Evolutionary conservation across 805 yeast genomes (phyloP).

Genomic region (Zygosaccharomyces rouxii): DNA sequence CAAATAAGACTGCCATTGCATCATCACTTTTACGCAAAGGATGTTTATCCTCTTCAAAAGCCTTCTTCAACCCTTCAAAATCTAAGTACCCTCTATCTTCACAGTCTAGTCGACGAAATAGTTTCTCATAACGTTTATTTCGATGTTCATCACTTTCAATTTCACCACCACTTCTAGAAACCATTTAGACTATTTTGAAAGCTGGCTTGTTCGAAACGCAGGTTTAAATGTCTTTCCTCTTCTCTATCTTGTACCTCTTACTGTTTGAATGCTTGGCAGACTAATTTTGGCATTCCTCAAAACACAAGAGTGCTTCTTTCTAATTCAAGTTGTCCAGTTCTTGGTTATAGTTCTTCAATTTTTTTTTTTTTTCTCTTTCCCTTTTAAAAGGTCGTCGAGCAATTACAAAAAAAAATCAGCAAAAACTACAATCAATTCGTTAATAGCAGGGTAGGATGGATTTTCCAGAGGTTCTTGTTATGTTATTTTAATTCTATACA

Average conservation of each 20-base stretch:
- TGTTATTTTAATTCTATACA: background rate
- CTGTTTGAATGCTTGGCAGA: background rate
- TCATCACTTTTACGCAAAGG: slow-evolving; percentile 60
- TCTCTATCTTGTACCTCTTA: too few relatives aligned
- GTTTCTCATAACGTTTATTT: slow-evolving; percentile 36
- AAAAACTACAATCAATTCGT: background rate
- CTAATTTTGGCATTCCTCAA: background rate
- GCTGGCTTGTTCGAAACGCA: background rate
- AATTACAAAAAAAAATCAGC: background rate
- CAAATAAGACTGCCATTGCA: slow-evolving; percentile 54
- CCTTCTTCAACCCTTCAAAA: slow-evolving; percentile 35
- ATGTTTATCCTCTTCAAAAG: slow-evolving; percentile 48
- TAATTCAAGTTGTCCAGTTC: background rate
- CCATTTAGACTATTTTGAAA: slow-evolving; percentile 5
- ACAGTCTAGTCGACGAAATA: slow-evolving; percentile 45
- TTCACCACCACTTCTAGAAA: slow-evolving; percentile 6
- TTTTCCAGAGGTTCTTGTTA: background rate
- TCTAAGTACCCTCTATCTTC: slow-evolving; percentile 38
- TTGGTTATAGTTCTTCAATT: background rate
- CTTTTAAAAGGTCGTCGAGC: background rate
- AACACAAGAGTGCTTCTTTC: background rate
- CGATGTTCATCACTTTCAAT: slow-evolving; percentile 27
- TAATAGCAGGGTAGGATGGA: background rate
- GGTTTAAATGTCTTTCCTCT: too few relatives aligned
- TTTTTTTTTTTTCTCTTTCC: background rate